Base-by-base conservation (phyloP, 352 stramenopile genomes). In the Globisporangium uncinulatum region DNA sequence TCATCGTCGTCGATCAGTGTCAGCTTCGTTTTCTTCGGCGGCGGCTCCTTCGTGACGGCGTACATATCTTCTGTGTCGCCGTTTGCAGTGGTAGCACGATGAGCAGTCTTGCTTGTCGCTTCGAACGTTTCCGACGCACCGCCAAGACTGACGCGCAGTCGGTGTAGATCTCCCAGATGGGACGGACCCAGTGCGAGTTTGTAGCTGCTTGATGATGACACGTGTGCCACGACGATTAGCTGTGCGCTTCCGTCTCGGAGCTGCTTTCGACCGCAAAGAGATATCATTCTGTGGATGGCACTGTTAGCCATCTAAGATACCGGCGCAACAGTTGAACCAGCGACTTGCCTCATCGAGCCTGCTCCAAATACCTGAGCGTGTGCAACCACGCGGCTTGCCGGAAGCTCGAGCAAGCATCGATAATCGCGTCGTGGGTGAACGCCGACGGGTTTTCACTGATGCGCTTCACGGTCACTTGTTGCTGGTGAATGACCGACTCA, bases 361-460 rank as follows among this genome's bases (percentile, higher is more conserved):
- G 42, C 19, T n/a, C 4, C 11, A 39, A 59, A 29, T 74, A 92
- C 81, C 73, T 73, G 31, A 92, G 55, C 3, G 67, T 73, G 53
- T 92, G 81, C 11, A 92, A 59, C 76, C 77, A 92, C 17, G 63
- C 44, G 32, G 66, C 67, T 65, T 88, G 73, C 19, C 79, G 79
- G 61, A 88, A 83, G 50, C 66, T 85, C 8, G 55, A 39, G 48
- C 81, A 92, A 9, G 50, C 67, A 32, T 88, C 75, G 20, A 76
- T 55, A 49, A 87, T 79, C n/a, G 73, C 66, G 15, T 74, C 61
- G 9, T 72, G 69, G 45, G 73, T 65, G 11, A 67, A 57, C 10
- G 51, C 69, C 7, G 73, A 79, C 17, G 77, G 67, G 21, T 87
- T 85, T 15, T 64, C 20, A 32, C 65, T 82, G 54, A 87, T 77